These are phyloP conservation scores for Lophiotrema nucula DNA, from an alignment of 495 filamentous ascomycete species.

Conservation along the genomic window DNA sequence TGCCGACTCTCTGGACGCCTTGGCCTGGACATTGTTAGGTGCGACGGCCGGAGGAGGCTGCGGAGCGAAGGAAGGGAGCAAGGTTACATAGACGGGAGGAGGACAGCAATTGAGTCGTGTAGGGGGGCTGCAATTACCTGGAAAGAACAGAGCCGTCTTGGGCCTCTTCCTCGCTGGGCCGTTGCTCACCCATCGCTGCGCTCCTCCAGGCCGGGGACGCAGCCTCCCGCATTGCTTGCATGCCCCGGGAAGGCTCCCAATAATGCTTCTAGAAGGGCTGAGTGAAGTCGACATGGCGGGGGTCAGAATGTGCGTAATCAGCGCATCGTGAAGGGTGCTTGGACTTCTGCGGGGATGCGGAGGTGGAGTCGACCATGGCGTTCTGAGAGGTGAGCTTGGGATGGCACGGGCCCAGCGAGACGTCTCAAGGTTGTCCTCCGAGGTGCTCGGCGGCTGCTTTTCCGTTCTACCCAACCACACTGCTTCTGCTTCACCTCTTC, in stretches of 20 bases:
- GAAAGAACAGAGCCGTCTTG: conserved; percentile 46
- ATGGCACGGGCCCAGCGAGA: too few relatives aligned
- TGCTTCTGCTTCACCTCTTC: too few relatives aligned
- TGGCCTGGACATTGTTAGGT: conserved; percentile 59
- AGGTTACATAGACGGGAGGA: neutral
- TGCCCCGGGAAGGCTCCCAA: neutral
- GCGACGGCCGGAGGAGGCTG: neutral
- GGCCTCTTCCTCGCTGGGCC: conserved; percentile 32
- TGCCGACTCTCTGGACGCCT: conserved; percentile 91
- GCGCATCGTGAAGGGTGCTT: neutral
- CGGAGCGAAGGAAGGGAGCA: neutral
- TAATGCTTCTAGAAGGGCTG: neutral
- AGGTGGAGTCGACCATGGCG: too few relatives aligned
- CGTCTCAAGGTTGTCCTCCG: too few relatives aligned
- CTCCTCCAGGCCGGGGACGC: conserved; percentile 5
- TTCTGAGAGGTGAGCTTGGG: too few relatives aligned
- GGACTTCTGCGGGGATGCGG: conserved; percentile 5
- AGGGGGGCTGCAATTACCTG: conserved; percentile 31
- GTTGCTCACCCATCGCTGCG: conserved; percentile 28
- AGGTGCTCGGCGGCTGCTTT: too few relatives aligned
- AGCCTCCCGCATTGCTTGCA: conserved; percentile 2
- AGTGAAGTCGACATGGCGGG: neutral
- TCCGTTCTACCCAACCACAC: too few relatives aligned
- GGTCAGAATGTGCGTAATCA: neutral
- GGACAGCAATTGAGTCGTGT: neutral